Base-by-base conservation (phyloP, 2,329 filamentous ascomycete genomes). In the Leptographium radiaticola region DNA sequence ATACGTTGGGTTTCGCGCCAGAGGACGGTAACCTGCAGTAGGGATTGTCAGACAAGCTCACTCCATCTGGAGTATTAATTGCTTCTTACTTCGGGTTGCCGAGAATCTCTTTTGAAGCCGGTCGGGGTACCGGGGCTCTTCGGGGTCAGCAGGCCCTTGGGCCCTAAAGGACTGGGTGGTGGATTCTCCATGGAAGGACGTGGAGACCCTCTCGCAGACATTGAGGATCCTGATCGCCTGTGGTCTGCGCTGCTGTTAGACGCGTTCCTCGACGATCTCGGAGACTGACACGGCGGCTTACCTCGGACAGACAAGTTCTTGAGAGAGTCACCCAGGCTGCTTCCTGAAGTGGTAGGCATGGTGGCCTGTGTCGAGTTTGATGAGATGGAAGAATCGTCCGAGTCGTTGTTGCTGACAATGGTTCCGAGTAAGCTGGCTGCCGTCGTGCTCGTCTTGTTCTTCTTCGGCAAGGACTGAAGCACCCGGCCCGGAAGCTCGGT, bases 1-100 rank as follows among this genome's bases (percentile, higher is more conserved):
- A 97, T 86, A 60, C 93, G 81, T 68, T 97, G 93, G 60, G 82
- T 86, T 70, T 98, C 93, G 43, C 93, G 80, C 71, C 86, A 90
- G 16, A 97, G 72, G 0, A 80, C 70, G 4, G 87, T n/a, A 16
- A 18, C 44, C 50, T 57, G 25, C 18, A 33, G 34, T 12, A 44
- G 6, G 16, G 30, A n/a, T 6, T 18, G 39, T 9, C 9, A 13
- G 7, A 5, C n/a, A 18, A 11, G 9, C 18, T 20, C 12, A 13
- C n/a, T 31, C 5, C 18, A n/a, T 25, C 25, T 25, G 25, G 25
- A 5, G 25, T 25, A 5, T 2, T 3, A 25, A 25, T 6, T 2
- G n/a, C 42, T 33, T 20, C 62, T 57, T 54, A 63, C 60, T 56
- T 64, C 65, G 54, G 59, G 48, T 2, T 52, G 39, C 36, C 8